Base-by-base conservation (phyloP, 129 eudicot genomes). In the Silybum marianum region DNA sequence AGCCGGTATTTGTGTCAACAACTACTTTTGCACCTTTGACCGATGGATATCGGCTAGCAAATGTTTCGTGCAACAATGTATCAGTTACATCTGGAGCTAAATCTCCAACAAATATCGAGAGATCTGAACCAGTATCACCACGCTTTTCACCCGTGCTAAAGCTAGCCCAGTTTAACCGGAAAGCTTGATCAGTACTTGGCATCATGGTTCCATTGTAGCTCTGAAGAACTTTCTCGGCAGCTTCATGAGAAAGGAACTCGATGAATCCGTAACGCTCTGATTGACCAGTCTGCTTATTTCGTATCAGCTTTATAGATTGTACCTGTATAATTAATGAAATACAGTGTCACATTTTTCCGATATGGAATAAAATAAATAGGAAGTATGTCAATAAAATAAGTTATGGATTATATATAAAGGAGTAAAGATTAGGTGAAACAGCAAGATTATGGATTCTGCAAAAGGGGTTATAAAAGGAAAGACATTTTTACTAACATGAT, bases 11-110 rank as follows among this genome's bases (percentile, higher is more conserved):
- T 69, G 95, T 24, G 83, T 94, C 98, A 83, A 91, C 81, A 19
- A 94, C 98, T n/a, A 94, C 98, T 81, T 94, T 94, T 73, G 97
- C 98, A 86, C 95, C 95, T 88, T 88, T 91, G 21, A 90, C 95
- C 16, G 98, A 94, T 21, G 93, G 92, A 74, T 90, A 94, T 86
- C 89, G 77, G 68, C 84, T 86, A 14, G 97, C 86, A 85, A 94
- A 94, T 0, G 97, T 90, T 48, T 94, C 95, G 18, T 60, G 94
- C 84, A 94, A 81, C 62, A 91, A 13, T 40, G 90, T 12, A 90
- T 94, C 98, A 5, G 98, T 91, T 28, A 94, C 98, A 82, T 94
- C 98, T 21, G 89, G 54, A 73, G 95, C 95, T 87, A 94, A 84
- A 87, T 94, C 98, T 24, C 98, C 98, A 1, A 94, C 97, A 84